Percentiles rank a stretch among this genome's conserved stretches.
These are phyloP conservation scores for Cercospora beticola DNA, from an alignment of 2,329 filamentous ascomycete species.

Conservation along the genomic window DNA sequence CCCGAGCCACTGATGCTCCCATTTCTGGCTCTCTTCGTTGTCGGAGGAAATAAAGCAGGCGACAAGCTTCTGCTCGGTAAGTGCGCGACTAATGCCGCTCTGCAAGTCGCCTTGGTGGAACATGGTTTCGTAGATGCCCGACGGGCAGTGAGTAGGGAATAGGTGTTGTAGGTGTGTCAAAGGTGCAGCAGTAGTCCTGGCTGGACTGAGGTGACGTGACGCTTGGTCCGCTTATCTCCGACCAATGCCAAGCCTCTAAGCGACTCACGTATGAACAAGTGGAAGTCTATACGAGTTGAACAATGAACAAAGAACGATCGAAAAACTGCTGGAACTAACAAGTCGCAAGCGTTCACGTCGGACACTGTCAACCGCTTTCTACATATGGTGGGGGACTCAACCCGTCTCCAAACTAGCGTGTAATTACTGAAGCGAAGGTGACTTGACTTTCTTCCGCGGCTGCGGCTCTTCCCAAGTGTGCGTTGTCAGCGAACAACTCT, in stretches of 20 bases:
- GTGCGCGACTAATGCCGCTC: constrained; percentile 73
- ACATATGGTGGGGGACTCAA: background rate
- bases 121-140: constrained; percentile 51
- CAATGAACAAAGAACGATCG: background rate
- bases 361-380: background rate
- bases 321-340: background rate
- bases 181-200: background rate
- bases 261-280: background rate
- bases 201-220: background rate
- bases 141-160: background rate
- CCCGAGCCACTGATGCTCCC: constrained; percentile 38
- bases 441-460: background rate
- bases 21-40: constrained; percentile 60
- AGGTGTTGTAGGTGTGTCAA: background rate
- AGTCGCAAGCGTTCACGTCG: background rate
- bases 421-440: background rate
- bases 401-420: background rate
- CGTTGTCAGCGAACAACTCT: background rate
- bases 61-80: constrained; percentile 74
- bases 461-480: no score
- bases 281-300: background rate
- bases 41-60: constrained; percentile 78
- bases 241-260: background rate
- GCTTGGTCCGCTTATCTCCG: background rate
- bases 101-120: constrained; percentile 81